These are phyloP conservation scores for Candida argentea DNA, from an alignment of 805 yeast genomes.

Conservation along the genomic window DNA sequence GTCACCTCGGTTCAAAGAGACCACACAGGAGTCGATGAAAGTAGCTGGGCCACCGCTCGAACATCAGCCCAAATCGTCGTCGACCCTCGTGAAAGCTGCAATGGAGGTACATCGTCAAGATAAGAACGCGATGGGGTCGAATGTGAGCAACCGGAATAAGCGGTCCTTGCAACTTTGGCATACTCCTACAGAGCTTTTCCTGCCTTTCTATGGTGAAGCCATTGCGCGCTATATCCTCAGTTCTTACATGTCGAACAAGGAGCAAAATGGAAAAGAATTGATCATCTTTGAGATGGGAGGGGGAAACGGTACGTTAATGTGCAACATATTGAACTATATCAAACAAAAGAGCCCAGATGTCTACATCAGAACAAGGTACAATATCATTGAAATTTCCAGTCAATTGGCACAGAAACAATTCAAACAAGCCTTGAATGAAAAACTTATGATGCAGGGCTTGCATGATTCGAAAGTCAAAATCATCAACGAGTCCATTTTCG, in stretches of 20 bases:
- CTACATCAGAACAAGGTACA: constrained; percentile 57
- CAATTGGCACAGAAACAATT: constrained; percentile 52
- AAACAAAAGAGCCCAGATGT: constrained; percentile 58
- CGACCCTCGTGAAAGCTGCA: constrained; percentile 21
- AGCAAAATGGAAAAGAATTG: constrained; percentile 62
- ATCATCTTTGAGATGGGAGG: constrained; percentile 83
- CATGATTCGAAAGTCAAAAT: constrained; percentile 52
- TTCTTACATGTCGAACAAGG: constrained; percentile 53
- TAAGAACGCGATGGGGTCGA: constrained; percentile 7
- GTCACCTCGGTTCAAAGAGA: constrained; percentile 5
- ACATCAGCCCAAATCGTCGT: constrained; percentile 5
- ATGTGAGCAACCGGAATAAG: constrained; percentile 9
- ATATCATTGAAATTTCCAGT: constrained; percentile 61
- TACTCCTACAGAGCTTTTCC: constrained; percentile 79
- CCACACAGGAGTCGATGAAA: constrained; percentile 8
- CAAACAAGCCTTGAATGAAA: constrained; percentile 22
- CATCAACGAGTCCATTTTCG: constrained; percentile 65
- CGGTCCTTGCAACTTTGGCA: constrained; percentile 70
- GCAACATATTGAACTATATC: constrained; percentile 58
- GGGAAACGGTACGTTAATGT: constrained; percentile 83
- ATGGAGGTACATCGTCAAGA: constrained; percentile 17
- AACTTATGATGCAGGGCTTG: constrained; percentile 27
- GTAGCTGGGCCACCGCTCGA: constrained; percentile 4
- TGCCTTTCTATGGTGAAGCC: constrained; percentile 79
- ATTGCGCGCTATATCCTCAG: constrained; percentile 70